Conservation (phyloP, 306 rosid genomes). For the Cyclanthera cordifolia region DNA sequence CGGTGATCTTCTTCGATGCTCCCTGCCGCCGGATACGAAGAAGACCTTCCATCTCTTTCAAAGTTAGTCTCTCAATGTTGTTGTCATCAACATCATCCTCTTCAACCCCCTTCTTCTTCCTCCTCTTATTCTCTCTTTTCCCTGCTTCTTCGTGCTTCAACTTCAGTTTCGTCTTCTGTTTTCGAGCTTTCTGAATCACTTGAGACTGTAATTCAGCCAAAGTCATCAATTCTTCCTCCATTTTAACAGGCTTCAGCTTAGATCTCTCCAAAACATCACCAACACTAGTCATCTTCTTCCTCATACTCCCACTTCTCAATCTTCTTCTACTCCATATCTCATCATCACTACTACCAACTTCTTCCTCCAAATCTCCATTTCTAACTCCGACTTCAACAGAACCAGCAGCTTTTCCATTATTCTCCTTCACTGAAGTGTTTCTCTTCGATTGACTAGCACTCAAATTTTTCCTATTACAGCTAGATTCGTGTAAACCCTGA, state of each 20-base stretch:
- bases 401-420: constrained; percentile 15
- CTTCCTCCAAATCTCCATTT: constrained; percentile 17
- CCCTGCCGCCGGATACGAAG: constrained; percentile 10
- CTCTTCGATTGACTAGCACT: not conserved
- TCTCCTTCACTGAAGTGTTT: not conserved
- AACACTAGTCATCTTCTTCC: constrained; percentile 50
- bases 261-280: constrained; percentile 69
- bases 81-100: constrained; percentile 7
- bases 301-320: constrained; percentile 31
- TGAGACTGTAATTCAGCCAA: constrained; percentile 62
- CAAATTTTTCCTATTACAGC: constrained; percentile 5
- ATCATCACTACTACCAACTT: constrained; percentile 12
- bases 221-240: constrained; percentile 61
- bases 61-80: constrained; percentile 11
- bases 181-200: constrained; percentile 33
- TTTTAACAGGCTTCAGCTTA: constrained; percentile 26
- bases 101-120: constrained; percentile 1
- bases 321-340: constrained; percentile 22
- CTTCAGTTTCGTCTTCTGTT: constrained; percentile 28
- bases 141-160: constrained; percentile 25
- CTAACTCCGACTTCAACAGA: too few species aligned
- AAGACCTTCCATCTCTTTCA: constrained; percentile 17
- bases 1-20: constrained; percentile 17
- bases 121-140: constrained; percentile 17
- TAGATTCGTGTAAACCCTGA: constrained; percentile 4